Base-by-base conservation (phyloP, 2,329 filamentous ascomycete genomes). In the Aspergillus felis region DNA sequence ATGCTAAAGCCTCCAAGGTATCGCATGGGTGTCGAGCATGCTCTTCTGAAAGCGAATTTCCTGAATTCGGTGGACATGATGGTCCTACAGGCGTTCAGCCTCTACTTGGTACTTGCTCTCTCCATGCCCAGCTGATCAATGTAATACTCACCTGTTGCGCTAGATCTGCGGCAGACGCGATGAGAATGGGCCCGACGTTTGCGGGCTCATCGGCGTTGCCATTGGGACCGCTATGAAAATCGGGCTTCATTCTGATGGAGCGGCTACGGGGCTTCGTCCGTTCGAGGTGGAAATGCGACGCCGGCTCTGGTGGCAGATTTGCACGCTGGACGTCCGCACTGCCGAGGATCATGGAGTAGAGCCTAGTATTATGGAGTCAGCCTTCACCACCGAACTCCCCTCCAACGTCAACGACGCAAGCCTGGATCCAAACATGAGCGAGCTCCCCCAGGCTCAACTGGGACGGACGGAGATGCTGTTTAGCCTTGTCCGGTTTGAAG, bases 301-400 rank as follows among this genome's bases (percentile, higher is more conserved):
- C 27, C 61, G 63, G n/a, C 56, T 67, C 14, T 67, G 65, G 65
- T 66, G 65, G 65, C 62, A 67, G n/a, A 57, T 67, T 2, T 64
- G 54, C 14, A 59, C 56, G 3, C 47, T 67, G 8, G 65, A 67
- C 32, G 44, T 61, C 10, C 61, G 56, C 4, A 58, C 53, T 7
- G 60, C 64, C 0, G 61, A 68, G 20, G 57, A 63, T 25, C 44
- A 57, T 20, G 53, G 48, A 2, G 56, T 55, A 1, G 50, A 54
- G 1, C 63, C 61, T 2, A 51, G 44, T 10, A 64, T 66, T 25
- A 32, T 53, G 2, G 58, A 63, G 25, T 55, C 57, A 1, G 46
- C 55, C 1, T 61, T 60, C 50, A 54, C 59, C 27, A 62, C 59
- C 0, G 25, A 44, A 3, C 24, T 66, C 3, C 64, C 65, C 1